A percentile compares a stretch with the other conserved stretches of the same genome.
These are phyloP conservation scores for Gymnopilus junonius DNA, from an alignment of 768 basidiomycete genomes.

Conservation along the genomic window DNA sequence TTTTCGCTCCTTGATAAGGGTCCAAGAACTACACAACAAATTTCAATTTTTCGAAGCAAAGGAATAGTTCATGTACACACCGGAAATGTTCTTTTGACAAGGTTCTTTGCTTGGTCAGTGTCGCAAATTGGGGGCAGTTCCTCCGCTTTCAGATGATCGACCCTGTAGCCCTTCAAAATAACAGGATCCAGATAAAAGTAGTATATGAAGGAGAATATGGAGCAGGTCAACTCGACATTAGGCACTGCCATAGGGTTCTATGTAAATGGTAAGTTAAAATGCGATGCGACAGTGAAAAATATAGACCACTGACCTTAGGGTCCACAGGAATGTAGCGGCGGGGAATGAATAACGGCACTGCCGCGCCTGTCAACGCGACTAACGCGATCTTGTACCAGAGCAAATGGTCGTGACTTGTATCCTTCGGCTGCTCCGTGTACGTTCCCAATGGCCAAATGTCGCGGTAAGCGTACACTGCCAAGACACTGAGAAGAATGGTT, in stretches of 20 bases:
- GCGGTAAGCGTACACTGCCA: conserved; percentile 52
- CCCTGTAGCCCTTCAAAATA: conserved; percentile 43
- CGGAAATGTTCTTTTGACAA: conserved; percentile 20
- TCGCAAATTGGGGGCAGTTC: conserved; percentile 64
- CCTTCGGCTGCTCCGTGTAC: conserved; percentile 44
- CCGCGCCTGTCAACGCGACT: conserved; percentile 44
- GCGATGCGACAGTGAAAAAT: neutral
- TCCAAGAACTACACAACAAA: too few relatives aligned
- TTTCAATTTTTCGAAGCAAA: too few relatives aligned
- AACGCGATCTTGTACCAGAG: conserved; percentile 54
- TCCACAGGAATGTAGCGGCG: conserved; percentile 56
- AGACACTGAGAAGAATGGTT: conserved; percentile 26
- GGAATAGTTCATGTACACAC: conserved; percentile 11
- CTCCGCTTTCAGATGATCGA: conserved; percentile 50
- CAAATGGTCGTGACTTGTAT: conserved; percentile 45
- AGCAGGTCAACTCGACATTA: conserved; percentile 54
- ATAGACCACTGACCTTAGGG: conserved; percentile 33
- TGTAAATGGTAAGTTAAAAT: neutral
- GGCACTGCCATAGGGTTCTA: conserved; percentile 33
- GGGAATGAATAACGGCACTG: conserved; percentile 57
- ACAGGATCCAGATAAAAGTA: conserved; percentile 59
- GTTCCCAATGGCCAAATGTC: conserved; percentile 62
- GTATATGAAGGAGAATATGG: conserved; percentile 42
- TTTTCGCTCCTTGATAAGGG: conserved; percentile 40
- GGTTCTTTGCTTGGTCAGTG: conserved; percentile 43